Percentiles rank a stretch among this genome's conserved stretches.
These are phyloP conservation scores for Phytopythium oedochilum DNA, from an alignment of 352 stramenopile genomes.

Conservation along the genomic window DNA sequence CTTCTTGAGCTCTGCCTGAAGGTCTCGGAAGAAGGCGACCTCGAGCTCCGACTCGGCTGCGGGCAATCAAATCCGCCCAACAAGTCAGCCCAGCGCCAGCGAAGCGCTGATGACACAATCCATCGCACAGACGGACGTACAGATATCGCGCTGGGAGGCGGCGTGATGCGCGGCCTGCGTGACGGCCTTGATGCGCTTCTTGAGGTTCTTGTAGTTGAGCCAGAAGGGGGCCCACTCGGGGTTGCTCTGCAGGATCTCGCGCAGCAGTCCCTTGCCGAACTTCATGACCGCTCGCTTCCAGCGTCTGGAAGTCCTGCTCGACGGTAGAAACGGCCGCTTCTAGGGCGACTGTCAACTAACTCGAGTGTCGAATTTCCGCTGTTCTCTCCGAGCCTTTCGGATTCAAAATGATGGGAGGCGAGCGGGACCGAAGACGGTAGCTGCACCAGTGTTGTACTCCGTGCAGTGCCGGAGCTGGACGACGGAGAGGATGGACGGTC, in stretches of 20 bases:
- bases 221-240: slow-evolving; percentile 82
- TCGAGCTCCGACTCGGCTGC: slow-evolving; percentile 64
- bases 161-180: slow-evolving; percentile 32
- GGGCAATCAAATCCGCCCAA: background rate
- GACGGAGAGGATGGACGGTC: background rate
- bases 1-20: slow-evolving; percentile 75
- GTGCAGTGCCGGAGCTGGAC: too few relatives aligned
- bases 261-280: slow-evolving; percentile 74
- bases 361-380: too few relatives aligned
- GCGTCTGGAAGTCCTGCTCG: background rate
- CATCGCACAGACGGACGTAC: slow-evolving; percentile 20
- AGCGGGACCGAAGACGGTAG: background rate
- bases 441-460: too few relatives aligned
- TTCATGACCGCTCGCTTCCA: slow-evolving; percentile 38
- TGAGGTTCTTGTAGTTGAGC: slow-evolving; percentile 86
- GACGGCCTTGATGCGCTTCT: slow-evolving; percentile 81
- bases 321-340: too few relatives aligned
- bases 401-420: slow-evolving; percentile 1
- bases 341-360: too few relatives aligned
- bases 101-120: background rate
- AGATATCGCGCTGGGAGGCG: slow-evolving; percentile 38
- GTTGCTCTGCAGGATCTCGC: slow-evolving; percentile 69
- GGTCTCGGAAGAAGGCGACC: slow-evolving; percentile 74
- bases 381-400: background rate
- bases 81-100: background rate